These are phyloP conservation scores for Lactarius pseudohatsudake DNA, from an alignment of 768 basidiomycete species.

Conservation along the genomic window DNA sequence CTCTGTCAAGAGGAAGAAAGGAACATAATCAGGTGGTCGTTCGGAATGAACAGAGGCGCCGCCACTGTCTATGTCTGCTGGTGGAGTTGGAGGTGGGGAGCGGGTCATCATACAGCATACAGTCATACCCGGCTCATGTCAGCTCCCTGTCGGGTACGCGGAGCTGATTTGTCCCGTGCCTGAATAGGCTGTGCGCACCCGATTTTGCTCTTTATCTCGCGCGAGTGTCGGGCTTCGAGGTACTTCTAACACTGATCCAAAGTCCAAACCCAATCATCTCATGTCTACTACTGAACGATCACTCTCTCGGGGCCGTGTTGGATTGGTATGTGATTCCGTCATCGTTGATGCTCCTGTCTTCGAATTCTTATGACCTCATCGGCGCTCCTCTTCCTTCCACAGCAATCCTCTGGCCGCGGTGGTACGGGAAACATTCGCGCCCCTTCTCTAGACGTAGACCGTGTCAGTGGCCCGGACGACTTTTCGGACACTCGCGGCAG, in stretches of 20 bases:
- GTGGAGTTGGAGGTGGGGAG: neutral
- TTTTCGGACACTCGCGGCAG: conserved; percentile 60
- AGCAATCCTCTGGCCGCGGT: conserved; percentile 66
- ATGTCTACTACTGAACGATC: conserved; percentile 17
- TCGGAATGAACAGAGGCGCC: neutral
- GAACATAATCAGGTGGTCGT: neutral
- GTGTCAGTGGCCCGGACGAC: conserved; percentile 47
- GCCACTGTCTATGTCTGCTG: neutral
- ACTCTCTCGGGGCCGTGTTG: conserved; percentile 15
- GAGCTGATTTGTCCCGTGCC: neutral
- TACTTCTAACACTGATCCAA: neutral
- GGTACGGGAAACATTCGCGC: conserved; percentile 66
- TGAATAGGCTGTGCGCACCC: conserved; percentile 1
- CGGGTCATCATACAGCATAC: neutral
- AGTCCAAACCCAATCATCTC: neutral
- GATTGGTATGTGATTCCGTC: neutral
- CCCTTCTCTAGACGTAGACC: conserved; percentile 35
- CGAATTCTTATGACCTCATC: neutral
- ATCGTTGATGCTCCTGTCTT: neutral
- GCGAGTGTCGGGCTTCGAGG: neutral
- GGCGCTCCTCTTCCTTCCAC: conserved; percentile 1
- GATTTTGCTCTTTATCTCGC: conserved; percentile 11
- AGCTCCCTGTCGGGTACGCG: neutral
- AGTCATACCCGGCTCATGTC: neutral
- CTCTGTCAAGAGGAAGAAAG: neutral